Base-by-base conservation (phyloP, 140 eudicot genomes). In the Anethum foeniculum region DNA sequence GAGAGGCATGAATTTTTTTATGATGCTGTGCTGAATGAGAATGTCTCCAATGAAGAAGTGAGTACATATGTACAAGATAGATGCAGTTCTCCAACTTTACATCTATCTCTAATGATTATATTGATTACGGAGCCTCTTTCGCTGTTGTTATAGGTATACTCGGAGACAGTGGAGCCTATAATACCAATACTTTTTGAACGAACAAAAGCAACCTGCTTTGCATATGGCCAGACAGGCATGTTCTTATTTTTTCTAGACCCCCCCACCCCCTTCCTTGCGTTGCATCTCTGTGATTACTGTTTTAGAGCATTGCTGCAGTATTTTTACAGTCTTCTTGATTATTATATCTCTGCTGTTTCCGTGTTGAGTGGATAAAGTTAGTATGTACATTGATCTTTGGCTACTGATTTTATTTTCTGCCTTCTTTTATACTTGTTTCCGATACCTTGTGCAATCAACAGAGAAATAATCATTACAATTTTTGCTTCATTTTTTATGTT, bases 141-240 rank as follows among this genome's bases (percentile, higher is more conserved):
- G 11, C 73, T 64, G 60, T 39, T 78, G 81, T 28, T 78, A 60
- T 80, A 91, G 96, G 87, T 91, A 51, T 91, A 91, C 81, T 83
- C 83, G 6, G 89, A 86, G 80, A 91, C 97, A 30, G 97, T 91
- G 77, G 90, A 91, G 84, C 93, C 93, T 54, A 89, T 91, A 19
- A 86, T 91, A 51, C 97, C 97, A 18, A 89, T 91, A 32, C 87
- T 91, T 48, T 91, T 91, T 72, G 93, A 91, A 64, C 85, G 88
- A 71, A 91, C 97, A 77, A 91, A 91, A 88, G 97, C 97, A 80
- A 91, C 97, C 16, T 91, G 97, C 86, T 91, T 91, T 86, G 97
- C 97, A 16, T 91, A 91, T 83, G 97, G 97, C 23, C 94, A 91
- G 85, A 91, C 97, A 89, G 97, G 97, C 80, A 83, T 41, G 80